Conservation (phyloP, 1,284 basidiomycete species). For the Cryptococcus maquisensis region DNA sequence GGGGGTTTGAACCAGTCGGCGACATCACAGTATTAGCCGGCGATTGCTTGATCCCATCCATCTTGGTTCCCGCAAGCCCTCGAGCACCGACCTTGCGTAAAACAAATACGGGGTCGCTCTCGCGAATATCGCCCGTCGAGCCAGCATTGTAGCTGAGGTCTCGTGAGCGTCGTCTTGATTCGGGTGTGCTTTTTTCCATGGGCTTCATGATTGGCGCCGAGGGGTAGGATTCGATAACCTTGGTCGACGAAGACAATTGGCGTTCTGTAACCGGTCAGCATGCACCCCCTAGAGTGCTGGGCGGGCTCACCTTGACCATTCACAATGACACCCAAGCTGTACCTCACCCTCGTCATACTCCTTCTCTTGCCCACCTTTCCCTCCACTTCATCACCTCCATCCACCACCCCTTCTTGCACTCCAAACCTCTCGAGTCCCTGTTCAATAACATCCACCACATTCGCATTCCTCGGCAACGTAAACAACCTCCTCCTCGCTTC, state of each 20-base stretch:
- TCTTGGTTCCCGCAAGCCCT: constrained; percentile 5
- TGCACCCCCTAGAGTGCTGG: background rate
- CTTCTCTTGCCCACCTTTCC: constrained; percentile 78
- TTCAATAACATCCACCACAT: constrained; percentile 94
- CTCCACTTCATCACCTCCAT: constrained; percentile 95
- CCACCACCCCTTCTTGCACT: constrained; percentile 89
- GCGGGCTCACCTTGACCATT: constrained; percentile 60
- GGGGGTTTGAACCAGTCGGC: constrained; percentile 36
- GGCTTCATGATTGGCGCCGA: constrained; percentile 67
- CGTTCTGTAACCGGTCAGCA: constrained; percentile 56
- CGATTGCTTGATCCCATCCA: constrained; percentile 10
- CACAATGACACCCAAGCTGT: constrained; percentile 60
- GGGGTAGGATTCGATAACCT: constrained; percentile 76
- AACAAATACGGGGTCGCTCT: constrained; percentile 83
- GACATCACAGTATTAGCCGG: constrained; percentile 2
- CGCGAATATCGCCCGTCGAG: constrained; percentile 65
- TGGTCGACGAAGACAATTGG: constrained; percentile 69
- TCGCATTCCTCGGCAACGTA: constrained; percentile 86
- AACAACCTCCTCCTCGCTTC: constrained; percentile 67
- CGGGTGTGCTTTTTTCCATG: constrained; percentile 58
- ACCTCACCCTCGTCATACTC: constrained; percentile 72
- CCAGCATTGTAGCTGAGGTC: constrained; percentile 72
- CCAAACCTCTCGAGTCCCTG: constrained; percentile 86
- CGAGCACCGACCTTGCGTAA: constrained; percentile 61
- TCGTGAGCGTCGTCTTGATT: constrained; percentile 77